phyloP scores from a whole-genome alignment of 2,329 filamentous ascomycete species.

The Fusarium penzigii region DNA sequence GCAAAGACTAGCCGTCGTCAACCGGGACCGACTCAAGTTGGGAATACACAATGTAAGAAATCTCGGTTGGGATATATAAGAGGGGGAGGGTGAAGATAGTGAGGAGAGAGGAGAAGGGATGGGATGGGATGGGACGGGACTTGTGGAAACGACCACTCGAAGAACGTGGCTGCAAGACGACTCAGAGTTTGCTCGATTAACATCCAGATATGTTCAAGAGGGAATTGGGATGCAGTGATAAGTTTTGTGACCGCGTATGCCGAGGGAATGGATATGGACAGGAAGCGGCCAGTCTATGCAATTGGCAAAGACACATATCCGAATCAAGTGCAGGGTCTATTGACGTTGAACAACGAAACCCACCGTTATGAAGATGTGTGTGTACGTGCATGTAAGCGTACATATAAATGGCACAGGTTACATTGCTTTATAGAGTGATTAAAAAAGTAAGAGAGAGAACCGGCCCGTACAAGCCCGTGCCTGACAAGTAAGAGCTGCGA shows the following conservation, averaged over 20 bases:
- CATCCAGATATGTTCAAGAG: background rate
- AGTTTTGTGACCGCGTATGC: conserved; percentile 30
- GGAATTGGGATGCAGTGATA: conserved; percentile 24
- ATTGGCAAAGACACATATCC: conserved; percentile 5
- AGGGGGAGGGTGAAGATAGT: conserved; percentile 32
- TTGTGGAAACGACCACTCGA: conserved; percentile 16
- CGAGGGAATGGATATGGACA: conserved; percentile 14
- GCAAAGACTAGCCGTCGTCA: conserved; percentile 16
- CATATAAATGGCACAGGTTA: conserved; percentile 18
- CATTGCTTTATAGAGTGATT: background rate
- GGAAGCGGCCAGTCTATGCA: conserved; percentile 5
- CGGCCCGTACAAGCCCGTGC: background rate
- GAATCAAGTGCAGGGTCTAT: conserved; percentile 8
- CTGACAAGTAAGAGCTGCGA: background rate
- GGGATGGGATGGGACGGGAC: conserved; percentile 5
- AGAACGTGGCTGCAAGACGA: conserved; percentile 27
- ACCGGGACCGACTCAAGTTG: conserved; percentile 28
- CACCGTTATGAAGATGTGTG: conserved; percentile 7
- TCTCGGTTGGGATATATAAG: conserved; percentile 19
- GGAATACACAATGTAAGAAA: conserved; percentile 9
- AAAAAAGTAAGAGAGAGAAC: conserved; percentile 18
- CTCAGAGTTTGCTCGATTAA: conserved; percentile 16
- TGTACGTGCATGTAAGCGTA: conserved; percentile 2
- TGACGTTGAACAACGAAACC: conserved; percentile 6
- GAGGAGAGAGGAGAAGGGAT: conserved; percentile 6